These are phyloP conservation scores for Yarrowia sp. DNA, from an alignment of 805 yeast species.

Conservation along the genomic window DNA sequence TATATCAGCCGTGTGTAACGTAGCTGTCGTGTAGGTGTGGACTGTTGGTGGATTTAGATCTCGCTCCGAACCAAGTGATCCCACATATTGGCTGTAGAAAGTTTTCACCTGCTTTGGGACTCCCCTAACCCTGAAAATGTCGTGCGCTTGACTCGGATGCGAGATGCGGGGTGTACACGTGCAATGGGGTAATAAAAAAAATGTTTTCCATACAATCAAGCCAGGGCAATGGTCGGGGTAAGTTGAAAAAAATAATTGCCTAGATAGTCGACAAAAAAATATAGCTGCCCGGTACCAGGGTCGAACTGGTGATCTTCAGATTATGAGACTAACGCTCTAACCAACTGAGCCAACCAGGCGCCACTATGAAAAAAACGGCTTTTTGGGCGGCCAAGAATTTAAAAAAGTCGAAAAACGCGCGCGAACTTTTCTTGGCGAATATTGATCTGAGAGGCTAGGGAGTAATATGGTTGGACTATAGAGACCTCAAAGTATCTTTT, in stretches of 20 bases:
- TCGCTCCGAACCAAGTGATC: not conserved
- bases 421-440: not conserved
- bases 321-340: slow-evolving; percentile 26
- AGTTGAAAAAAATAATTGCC: not conserved
- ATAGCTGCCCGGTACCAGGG: slow-evolving; percentile 20
- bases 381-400: not conserved
- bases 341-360: slow-evolving; percentile 26
- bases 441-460: not conserved
- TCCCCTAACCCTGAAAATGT: not conserved
- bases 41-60: not conserved
- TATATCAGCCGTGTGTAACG: not conserved
- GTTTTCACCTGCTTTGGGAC: slow-evolving; percentile 17
- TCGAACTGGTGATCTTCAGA: slow-evolving; percentile 26
- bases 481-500: too few relatives aligned
- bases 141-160: not conserved
- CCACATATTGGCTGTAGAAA: not conserved
- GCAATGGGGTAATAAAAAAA: not conserved
- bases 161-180: not conserved
- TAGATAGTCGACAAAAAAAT: not conserved
- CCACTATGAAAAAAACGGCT: not conserved
- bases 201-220: not conserved
- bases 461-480: too few relatives aligned
- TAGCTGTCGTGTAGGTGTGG: not conserved
- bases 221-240: not conserved
- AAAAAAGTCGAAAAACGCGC: not conserved